Evolutionary conservation across 2,329 filamentous ascomycete species (phyloP).

Genomic region (Malbranchea zuffiana): DNA sequence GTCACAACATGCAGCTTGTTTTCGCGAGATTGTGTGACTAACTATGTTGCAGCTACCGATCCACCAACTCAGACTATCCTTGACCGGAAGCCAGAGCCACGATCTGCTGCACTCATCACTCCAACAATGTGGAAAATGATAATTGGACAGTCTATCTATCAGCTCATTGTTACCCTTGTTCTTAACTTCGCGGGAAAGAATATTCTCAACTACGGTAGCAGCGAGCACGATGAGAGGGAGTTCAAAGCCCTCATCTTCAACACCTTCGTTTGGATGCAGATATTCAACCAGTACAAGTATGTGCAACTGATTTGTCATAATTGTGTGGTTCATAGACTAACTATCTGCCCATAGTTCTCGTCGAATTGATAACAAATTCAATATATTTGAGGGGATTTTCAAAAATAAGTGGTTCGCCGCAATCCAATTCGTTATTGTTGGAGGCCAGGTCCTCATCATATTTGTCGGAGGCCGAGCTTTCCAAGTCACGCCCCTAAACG

Average conservation of each 20-base stretch:
- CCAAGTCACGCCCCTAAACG: slow-evolving; percentile 50
- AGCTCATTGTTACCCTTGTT: slow-evolving; percentile 69
- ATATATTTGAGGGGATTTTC: slow-evolving; percentile 35
- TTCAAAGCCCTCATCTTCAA: slow-evolving; percentile 86
- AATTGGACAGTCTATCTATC: slow-evolving; percentile 80
- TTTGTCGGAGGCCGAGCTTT: slow-evolving; percentile 60
- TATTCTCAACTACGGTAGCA: slow-evolving; percentile 45
- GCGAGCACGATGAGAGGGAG: slow-evolving; percentile 38
- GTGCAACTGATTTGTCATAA: neutral
- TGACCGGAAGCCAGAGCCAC: slow-evolving; percentile 66
- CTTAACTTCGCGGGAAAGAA: slow-evolving; percentile 63
- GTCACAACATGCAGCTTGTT: too few species aligned
- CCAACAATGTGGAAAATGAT: slow-evolving; percentile 99
- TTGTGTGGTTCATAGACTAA: slow-evolving; percentile 2
- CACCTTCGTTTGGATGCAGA: slow-evolving; percentile 99
- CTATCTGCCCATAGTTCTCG: slow-evolving; percentile 21
- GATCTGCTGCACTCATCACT: slow-evolving; percentile 66
- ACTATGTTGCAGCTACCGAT: slow-evolving; percentile 54
- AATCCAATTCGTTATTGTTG: slow-evolving; percentile 56
- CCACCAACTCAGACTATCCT: slow-evolving; percentile 70
- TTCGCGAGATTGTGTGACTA: slow-evolving; percentile 3
- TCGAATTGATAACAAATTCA: slow-evolving; percentile 35
- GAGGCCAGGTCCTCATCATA: slow-evolving; percentile 60
- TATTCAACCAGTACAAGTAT: slow-evolving; percentile 47
- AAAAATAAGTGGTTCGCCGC: slow-evolving; percentile 42